Percentiles rank a stretch among this genome's conserved stretches.
These are phyloP conservation scores for Apiospora phragmitis DNA, from an alignment of 2,329 filamentous ascomycete genomes.

Conservation along the genomic window DNA sequence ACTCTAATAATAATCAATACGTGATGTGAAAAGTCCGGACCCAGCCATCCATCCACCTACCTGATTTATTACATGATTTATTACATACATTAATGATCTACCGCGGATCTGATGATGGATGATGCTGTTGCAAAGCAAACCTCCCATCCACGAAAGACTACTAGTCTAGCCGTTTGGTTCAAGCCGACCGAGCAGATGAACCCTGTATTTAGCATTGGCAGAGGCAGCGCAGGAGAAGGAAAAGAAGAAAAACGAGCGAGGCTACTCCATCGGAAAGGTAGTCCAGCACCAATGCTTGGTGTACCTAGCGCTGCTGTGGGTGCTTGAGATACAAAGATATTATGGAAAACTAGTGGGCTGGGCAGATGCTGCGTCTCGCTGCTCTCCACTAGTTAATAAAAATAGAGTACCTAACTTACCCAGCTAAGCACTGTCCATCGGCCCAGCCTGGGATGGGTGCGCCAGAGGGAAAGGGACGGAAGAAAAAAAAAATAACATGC, in stretches of 20 bases:
- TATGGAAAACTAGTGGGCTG: constrained; percentile 13
- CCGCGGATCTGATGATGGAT: background rate
- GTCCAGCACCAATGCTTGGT: background rate
- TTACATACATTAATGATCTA: constrained; percentile 3
- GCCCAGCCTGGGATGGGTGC: constrained; percentile 3
- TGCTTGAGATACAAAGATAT: constrained; percentile 8
- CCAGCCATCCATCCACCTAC: background rate
- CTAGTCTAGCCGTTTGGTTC: background rate
- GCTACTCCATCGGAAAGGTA: background rate
- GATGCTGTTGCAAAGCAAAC: background rate
- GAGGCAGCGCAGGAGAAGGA: background rate
- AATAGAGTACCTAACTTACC: constrained; percentile 14
- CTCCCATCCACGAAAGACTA: background rate
- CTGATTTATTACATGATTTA: no score
- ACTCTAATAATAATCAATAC: background rate
- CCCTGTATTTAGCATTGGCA: background rate
- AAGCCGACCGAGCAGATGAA: background rate
- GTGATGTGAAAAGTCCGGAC: background rate
- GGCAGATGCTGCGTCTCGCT: constrained; percentile 12
- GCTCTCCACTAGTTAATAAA: constrained; percentile 16
- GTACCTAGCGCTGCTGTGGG: constrained; percentile 5
- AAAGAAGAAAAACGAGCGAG: background rate
- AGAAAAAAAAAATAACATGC: constrained; percentile 9
- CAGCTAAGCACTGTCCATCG: constrained; percentile 1
- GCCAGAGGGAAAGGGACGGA: constrained; percentile 10